Conservation (phyloP, 2,329 filamentous ascomycete species). For the Neofusicoccum ribis region DNA sequence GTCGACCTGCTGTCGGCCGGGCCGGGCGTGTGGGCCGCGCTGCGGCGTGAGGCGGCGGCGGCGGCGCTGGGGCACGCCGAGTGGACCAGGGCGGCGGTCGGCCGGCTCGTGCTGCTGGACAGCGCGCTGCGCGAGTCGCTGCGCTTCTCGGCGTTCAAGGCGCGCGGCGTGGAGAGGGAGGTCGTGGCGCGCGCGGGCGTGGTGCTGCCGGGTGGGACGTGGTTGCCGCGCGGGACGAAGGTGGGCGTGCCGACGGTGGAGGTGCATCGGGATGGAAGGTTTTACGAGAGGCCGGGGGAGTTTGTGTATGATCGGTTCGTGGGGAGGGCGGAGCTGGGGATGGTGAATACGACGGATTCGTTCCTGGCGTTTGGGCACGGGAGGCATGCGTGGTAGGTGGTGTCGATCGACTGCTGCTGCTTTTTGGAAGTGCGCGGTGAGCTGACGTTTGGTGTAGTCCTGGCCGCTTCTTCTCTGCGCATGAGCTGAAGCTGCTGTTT, state of each 20-base stretch:
- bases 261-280: constrained; percentile 23
- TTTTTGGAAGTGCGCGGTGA: not conserved
- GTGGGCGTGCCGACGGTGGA: constrained; percentile 24
- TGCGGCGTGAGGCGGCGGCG: constrained; percentile 47
- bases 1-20: constrained; percentile 26
- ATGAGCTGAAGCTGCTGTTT: constrained; percentile 41
- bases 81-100: constrained; percentile 52
- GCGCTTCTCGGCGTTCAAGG: constrained; percentile 50
- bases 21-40: constrained; percentile 25
- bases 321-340: constrained; percentile 46
- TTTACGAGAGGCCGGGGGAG: constrained; percentile 23
- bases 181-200: constrained; percentile 32
- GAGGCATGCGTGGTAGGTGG: constrained; percentile 45
- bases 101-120: constrained; percentile 49
- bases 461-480: constrained; percentile 39
- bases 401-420: too few relatives aligned
- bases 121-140: constrained; percentile 57
- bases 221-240: constrained; percentile 13
- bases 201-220: not conserved
- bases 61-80: constrained; percentile 36
- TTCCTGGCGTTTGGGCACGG: constrained; percentile 61
- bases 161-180: constrained; percentile 50
- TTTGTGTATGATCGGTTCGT: constrained; percentile 29
- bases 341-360: constrained; percentile 55
- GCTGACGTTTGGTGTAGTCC: constrained; percentile 29